Evolutionary conservation across 2,329 filamentous ascomycete species (phyloP), one percentile per base, ranked within the genome.

Genomic region (Ceratocystis alfenasii): DNA sequence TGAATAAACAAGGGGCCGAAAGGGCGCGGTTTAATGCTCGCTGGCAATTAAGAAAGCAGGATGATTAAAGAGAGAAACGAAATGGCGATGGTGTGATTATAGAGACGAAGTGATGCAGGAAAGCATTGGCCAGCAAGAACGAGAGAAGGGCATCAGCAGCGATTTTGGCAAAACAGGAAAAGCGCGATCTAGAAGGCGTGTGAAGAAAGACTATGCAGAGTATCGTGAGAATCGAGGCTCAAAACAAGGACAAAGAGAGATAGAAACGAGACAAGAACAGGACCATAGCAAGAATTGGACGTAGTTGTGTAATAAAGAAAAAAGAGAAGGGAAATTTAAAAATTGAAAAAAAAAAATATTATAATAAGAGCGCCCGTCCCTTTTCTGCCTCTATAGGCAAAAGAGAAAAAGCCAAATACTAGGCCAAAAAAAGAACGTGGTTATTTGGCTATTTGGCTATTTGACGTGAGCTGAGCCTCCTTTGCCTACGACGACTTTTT

Each of bases 351-450:
- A 46, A 28, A 46, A 20, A 28, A 3, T 7, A 22, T 6, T 41
- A 25, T 8, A 45, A 44, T 2, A 62, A 10, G n/a, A 62, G 15
- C 10, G 53, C 53, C n/a, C 53, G 17, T 22, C 53, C 53, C 25
- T 57, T 17, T 50, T 50, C 46, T 50, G n/a, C 17, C 10, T 22
- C 22, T 57, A 57, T 57, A 30, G 22, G 22, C 22, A 28, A 30
- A 30, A 57, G 15, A 25, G 46, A 41, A 33, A 33, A 33, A 7
- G 36, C 10, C 46, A 50, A 41, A 50, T 50, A 50, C 53, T 57
- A 57, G 53, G 53, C 53, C 53, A 28, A 57, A 57, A 57, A 28
- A 57, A 57, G 53, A 57, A 57, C 25, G 53, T 57, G 53, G 25
- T 17, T 28, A 22, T 33, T 57, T 55, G 36, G 50, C n/a, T 28